Evolutionary conservation across 1,284 basidiomycete species (phyloP), one percentile per base, ranked within the genome.

Genomic region (Leccinum solheimii): DNA sequence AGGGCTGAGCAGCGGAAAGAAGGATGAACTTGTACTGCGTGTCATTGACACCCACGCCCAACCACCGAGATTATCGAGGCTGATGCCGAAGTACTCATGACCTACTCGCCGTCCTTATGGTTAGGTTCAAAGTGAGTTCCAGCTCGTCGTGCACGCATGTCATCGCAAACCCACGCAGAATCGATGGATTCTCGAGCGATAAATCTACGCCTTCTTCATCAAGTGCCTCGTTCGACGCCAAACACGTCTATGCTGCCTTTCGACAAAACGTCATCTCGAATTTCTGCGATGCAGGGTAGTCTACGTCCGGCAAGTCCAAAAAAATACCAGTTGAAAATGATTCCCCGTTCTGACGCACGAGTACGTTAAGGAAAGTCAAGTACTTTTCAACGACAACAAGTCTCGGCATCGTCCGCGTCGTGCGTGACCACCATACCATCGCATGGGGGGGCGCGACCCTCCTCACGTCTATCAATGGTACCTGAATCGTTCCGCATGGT

Each of bases 371-470:
- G 27, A 11, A 61, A 92, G 91, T 93, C 62, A 93, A 91, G 72
- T 94, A 93, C 68, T 92, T 86, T 68, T 92, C 91, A 0, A 88
- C 89, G 0, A 84, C 81, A 16, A 94, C 90, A 10, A 85, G 86
- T 64, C 78, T 92, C 0, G 90, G 87, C 68, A 92, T 94, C 40
- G n/a, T 43, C n/a, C n/a, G n/a, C n/a, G 40, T 43, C 40, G n/a
- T 4, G 40, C 40, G 11, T 48, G 11, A 48, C 6, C 43, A 45
- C 4, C 43, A 19, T 19, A 19, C 43, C 10, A 48, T 21, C 11
- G 19, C 43, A 7, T 21, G 43, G 19, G 43, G 43, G 19, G 36
- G 14, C 14, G 36, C 8, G 7, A 7, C 43, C 19, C 43, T 48
- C 43, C 19, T 48, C 10, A 19, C 10, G 5, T 19, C 40, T 3